Percentiles rank a stretch among this genome's conserved stretches.
Evolutionary conservation across 768 basidiomycete genomes (phyloP).

Genomic region (Leccinellum rugosiceps): DNA sequence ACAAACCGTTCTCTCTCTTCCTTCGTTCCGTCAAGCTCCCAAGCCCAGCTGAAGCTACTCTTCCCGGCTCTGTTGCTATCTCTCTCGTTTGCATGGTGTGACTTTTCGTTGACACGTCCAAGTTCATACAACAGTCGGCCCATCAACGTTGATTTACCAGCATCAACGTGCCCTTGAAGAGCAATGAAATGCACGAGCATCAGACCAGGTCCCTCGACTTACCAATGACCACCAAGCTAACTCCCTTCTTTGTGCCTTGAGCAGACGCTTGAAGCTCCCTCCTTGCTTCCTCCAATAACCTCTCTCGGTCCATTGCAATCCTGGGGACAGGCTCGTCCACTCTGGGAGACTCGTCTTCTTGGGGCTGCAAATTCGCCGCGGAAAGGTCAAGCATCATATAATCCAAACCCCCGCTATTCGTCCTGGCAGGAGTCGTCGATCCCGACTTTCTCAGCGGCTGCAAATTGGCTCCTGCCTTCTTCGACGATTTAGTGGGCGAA

Average conservation of each 20-base stretch:
- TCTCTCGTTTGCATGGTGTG: conserved; percentile 78
- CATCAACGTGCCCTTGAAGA: conserved; percentile 89
- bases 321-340: conserved; percentile 56
- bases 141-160: conserved; percentile 98
- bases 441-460: conserved; percentile 38
- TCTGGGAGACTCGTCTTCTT: conserved; percentile 37
- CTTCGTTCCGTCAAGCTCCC: conserved; percentile 89
- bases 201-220: conserved; percentile 14
- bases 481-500: conserved; percentile 41
- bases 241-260: conserved; percentile 56
- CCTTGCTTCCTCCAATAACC: conserved; percentile 77
- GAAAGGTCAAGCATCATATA: conserved; percentile 69
- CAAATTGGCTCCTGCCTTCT: conserved; percentile 34
- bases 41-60: conserved; percentile 96
- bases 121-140: conserved; percentile 91
- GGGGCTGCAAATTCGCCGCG: conserved; percentile 61
- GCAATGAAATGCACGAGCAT: conserved; percentile 8
- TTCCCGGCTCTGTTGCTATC: conserved; percentile 90
- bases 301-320: conserved; percentile 70
- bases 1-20: conserved; percentile 91
- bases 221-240: conserved; percentile 95
- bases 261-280: conserved; percentile 45
- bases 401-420: conserved; percentile 37
- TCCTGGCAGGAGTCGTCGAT: conserved; percentile 40
- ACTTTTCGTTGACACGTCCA: conserved; percentile 84